Evolutionary conservation across 2,329 filamentous ascomycete genomes (phyloP), one percentile per base, ranked within the genome.

Genomic region (Apiospora saccharicola): DNA sequence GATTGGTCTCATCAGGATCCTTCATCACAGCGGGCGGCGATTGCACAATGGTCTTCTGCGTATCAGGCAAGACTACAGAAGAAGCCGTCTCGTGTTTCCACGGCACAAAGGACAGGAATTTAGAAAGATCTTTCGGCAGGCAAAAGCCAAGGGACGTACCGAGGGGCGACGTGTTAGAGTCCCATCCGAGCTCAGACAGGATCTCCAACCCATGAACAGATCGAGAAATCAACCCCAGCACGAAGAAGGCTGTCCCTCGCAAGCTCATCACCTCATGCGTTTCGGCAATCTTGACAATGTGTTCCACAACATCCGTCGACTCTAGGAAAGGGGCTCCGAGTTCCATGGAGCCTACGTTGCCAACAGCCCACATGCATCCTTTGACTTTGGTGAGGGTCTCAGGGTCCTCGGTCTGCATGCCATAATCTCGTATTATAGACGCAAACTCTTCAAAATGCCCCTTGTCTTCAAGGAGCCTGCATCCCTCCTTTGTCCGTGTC

Each of bases 261-360:
- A 99, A 87, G 72, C 94, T 97, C 90, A 99, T 92, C 69, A 99
- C 93, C 76, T 95, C 91, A 57, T 96, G 95, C 41, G 87, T 86
- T 81, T 98, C 94, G 0, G 96, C 96, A 79, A 99, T 98, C 75
- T 91, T 88, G 67, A 98, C 91, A 74, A 99, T 96, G 74, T 92
- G 90, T 78, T 92, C 90, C 24, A 98, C 94, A 49, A 98, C 94
- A 75, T 98, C 94, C 49, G 91, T 94, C 71, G 93, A 92, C 82
- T 98, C 96, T 4, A 99, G 87, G 81, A 99, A 99, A 0, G 95
- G 95, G 0, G 96, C 96, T 1, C 96, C 96, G 1, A 98, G 90
- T 78, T 98, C 96, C 95, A 99, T 98, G 0, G 95, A 98, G 0
- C 96, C 96, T 49, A 99, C 96, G 77, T 99, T 99, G 34, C 96